These are phyloP conservation scores for Leucosporidium scottii DNA, from an alignment of 768 basidiomycete species.

Conservation along the genomic window DNA sequence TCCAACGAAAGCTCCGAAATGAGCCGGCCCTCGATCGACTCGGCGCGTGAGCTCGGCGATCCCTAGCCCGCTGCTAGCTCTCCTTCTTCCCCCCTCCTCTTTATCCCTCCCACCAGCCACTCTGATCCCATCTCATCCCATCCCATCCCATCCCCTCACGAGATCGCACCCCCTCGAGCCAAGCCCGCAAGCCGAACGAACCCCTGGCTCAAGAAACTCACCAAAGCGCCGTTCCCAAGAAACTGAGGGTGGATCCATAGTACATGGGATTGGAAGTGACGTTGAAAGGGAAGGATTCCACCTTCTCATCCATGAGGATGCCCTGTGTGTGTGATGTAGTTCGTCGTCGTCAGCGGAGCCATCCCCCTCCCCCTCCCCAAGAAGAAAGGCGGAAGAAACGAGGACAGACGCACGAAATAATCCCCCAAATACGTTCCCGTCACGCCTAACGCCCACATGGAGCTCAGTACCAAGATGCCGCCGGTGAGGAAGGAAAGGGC, in stretches of 20 bases:
- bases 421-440: conserved; percentile 77
- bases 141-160: neutral
- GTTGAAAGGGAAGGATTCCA: conserved; percentile 97
- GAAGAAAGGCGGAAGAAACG: neutral
- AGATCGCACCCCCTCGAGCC: too few species aligned
- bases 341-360: too few species aligned
- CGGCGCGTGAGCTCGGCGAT: too few species aligned
- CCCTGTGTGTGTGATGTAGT: too few species aligned
- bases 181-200: too few species aligned
- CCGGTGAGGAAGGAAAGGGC: conserved; percentile 64
- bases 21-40: too few species aligned
- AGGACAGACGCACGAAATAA: conserved; percentile 35
- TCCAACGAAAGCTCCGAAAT: too few species aligned
- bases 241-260: conserved; percentile 85
- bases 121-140: neutral
- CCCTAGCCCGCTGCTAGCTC: too few species aligned
- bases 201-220: conserved; percentile 44
- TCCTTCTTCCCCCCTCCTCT: too few species aligned
- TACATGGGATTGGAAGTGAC: conserved; percentile 93
- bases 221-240: conserved; percentile 80
- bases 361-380: too few species aligned
- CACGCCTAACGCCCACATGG: conserved; percentile 82
- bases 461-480: conserved; percentile 76
- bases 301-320: conserved; percentile 56
- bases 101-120: too few species aligned